phyloP scores from a whole-genome alignment of 2,329 filamentous ascomycete species.

The Pseudocercospora cruenta region DNA sequence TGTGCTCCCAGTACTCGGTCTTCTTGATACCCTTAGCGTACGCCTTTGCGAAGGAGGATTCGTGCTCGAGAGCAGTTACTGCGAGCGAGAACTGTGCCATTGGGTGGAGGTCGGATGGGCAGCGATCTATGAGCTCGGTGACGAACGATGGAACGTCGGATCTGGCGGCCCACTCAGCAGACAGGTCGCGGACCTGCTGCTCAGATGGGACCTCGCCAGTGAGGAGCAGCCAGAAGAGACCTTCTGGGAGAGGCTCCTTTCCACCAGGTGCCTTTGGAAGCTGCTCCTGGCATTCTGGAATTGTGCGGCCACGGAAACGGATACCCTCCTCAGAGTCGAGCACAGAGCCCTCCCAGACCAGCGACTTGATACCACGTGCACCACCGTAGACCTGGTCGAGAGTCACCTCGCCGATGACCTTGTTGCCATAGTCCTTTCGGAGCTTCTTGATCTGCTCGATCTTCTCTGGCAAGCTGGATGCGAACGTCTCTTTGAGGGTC shows the following conservation, averaged over 20 bases:
- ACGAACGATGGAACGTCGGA: constrained; percentile 97
- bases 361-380: constrained; percentile 97
- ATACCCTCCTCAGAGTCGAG: constrained; percentile 99
- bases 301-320: constrained; percentile 98
- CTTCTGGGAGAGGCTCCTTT: constrained; percentile 94
- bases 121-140: constrained; percentile 99
- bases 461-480: constrained; percentile 92
- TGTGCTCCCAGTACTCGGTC: constrained; percentile 99
- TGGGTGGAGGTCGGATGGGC: constrained; percentile 97
- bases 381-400: constrained; percentile 99
- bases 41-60: constrained; percentile 95
- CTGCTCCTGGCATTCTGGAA: constrained; percentile 96
- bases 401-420: constrained; percentile 95
- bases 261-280: constrained; percentile 97
- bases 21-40: constrained; percentile 99
- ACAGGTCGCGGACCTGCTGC: constrained; percentile 97
- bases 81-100: constrained; percentile 99
- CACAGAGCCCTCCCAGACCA: constrained; percentile 98
- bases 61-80: constrained; percentile 97
- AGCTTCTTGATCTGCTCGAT: constrained; percentile 99
- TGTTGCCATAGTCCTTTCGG: constrained; percentile 94
- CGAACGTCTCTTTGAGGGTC: constrained; percentile 98
- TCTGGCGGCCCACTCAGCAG: constrained; percentile 97
- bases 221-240: constrained; percentile 99
- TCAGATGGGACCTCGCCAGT: constrained; percentile 97